These are phyloP conservation scores for Tremella yokohamensis DNA, from an alignment of 768 basidiomycete genomes.

Conservation along the genomic window DNA sequence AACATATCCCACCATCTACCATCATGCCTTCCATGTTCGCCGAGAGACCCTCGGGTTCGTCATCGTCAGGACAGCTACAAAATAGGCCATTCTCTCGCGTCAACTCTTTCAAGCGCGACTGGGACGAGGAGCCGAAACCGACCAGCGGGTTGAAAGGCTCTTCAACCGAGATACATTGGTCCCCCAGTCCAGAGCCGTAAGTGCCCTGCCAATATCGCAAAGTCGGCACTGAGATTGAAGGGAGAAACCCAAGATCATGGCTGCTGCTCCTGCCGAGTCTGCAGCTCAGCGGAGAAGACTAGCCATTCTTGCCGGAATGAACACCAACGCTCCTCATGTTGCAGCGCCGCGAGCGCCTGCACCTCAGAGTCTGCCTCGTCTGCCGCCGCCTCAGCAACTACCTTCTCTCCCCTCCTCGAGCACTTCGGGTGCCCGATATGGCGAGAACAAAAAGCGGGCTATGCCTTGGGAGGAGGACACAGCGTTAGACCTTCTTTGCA, in stretches of 20 bases:
- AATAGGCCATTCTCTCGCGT: slow-evolving; percentile 30
- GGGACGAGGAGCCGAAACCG: slow-evolving; percentile 19
- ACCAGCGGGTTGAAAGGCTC: slow-evolving; percentile 5
- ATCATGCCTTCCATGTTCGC: slow-evolving; percentile 12
- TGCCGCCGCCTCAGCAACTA: slow-evolving; percentile 6
- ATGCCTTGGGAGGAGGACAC: slow-evolving; percentile 40
- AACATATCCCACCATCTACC: neutral
- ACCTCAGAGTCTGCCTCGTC: slow-evolving; percentile 9
- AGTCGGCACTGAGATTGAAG: neutral
- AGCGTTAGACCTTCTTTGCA: slow-evolving; percentile 18
- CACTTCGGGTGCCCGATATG: neutral
- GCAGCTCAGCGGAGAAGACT: slow-evolving; percentile 30
- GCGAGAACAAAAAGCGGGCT: slow-evolving; percentile 25
- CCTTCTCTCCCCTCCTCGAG: slow-evolving; percentile 13
- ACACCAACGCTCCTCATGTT: slow-evolving; percentile 2
- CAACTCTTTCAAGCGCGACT: slow-evolving; percentile 41
- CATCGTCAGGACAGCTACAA: neutral
- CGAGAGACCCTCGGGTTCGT: neutral
- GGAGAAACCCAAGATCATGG: slow-evolving; percentile 7
- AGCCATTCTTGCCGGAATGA: slow-evolving; percentile 39
- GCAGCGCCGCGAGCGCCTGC: slow-evolving; percentile 9
- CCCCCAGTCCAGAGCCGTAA: slow-evolving; percentile 11
- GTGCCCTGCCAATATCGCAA: slow-evolving; percentile 7
- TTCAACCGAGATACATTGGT: slow-evolving; percentile 20
- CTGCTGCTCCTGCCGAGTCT: slow-evolving; percentile 18